Conservation (phyloP, 2,329 filamentous ascomycete species). For the Chaetomium sp. region DNA sequence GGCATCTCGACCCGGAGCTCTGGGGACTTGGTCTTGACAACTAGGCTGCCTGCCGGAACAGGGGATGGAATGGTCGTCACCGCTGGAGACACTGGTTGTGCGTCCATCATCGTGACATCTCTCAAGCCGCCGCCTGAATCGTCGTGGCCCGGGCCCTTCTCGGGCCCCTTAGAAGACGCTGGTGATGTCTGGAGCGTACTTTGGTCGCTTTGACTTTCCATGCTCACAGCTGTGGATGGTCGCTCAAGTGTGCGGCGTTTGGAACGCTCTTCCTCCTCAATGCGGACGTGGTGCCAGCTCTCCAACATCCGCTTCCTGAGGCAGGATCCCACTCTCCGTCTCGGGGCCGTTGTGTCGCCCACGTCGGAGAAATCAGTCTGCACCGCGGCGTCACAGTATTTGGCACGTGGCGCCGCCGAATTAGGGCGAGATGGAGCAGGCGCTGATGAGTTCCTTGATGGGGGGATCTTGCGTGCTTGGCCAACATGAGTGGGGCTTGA, state of each 20-base stretch:
- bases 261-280: constrained; percentile 35
- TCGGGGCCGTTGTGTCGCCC: constrained; percentile 32
- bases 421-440: constrained; percentile 32
- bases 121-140: background rate
- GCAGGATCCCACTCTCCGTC: constrained; percentile 43
- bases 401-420: constrained; percentile 34
- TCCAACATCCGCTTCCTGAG: constrained; percentile 48
- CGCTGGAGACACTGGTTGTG: constrained; percentile 26
- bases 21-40: constrained; percentile 34
- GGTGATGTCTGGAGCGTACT: constrained; percentile 20
- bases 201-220: constrained; percentile 34
- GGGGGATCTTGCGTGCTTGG: background rate
- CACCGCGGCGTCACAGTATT: constrained; percentile 45
- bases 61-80: background rate
- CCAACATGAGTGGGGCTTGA: constrained; percentile 6
- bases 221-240: constrained; percentile 33
- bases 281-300: constrained; percentile 38
- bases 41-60: constrained; percentile 5
- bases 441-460: constrained; percentile 22
- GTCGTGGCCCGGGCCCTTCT: constrained; percentile 4
- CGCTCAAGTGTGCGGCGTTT: constrained; percentile 25
- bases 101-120: constrained; percentile 31
- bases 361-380: constrained; percentile 47
- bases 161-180: constrained; percentile 11
- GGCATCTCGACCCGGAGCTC: constrained; percentile 52